Conservation (phyloP, 805 yeast species). For the Vanderwaltozyma tropicalis region DNA sequence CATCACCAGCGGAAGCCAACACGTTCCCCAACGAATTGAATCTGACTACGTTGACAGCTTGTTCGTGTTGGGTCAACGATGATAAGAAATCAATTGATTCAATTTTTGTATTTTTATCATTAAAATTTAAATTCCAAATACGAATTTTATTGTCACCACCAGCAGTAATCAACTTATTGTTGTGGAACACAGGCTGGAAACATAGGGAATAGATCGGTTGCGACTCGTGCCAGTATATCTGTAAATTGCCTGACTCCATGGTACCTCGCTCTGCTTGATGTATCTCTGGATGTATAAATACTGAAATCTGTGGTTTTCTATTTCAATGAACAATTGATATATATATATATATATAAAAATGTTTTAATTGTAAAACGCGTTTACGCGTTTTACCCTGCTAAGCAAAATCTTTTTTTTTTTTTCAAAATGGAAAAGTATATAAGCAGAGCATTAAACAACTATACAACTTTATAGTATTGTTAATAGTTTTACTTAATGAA, state of each 20-base stretch:
- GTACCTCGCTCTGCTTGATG: too few relatives aligned
- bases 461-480: too few relatives aligned
- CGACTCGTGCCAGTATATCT: constrained; percentile 40
- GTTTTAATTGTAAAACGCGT: too few relatives aligned
- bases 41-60: constrained; percentile 86
- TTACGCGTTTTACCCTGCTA: too few relatives aligned
- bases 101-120: constrained; percentile 15
- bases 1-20: constrained; percentile 91
- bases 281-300: too few relatives aligned
- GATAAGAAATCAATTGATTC: constrained; percentile 64
- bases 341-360: too few relatives aligned
- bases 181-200: constrained; percentile 39
- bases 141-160: constrained; percentile 94
- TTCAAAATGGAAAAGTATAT: too few relatives aligned
- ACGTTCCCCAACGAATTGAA: constrained; percentile 58
- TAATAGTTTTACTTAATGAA: too few relatives aligned
- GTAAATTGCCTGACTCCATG: constrained; percentile 19
- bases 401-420: too few relatives aligned
- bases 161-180: constrained; percentile 54
- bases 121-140: constrained; percentile 33
- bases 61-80: constrained; percentile 79
- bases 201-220: constrained; percentile 63
- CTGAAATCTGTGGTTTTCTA: too few relatives aligned
- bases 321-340: too few relatives aligned
- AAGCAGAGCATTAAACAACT: too few relatives aligned